phyloP scores from a whole-genome alignment of 768 basidiomycete genomes.

The Leccinum imitatum region DNA sequence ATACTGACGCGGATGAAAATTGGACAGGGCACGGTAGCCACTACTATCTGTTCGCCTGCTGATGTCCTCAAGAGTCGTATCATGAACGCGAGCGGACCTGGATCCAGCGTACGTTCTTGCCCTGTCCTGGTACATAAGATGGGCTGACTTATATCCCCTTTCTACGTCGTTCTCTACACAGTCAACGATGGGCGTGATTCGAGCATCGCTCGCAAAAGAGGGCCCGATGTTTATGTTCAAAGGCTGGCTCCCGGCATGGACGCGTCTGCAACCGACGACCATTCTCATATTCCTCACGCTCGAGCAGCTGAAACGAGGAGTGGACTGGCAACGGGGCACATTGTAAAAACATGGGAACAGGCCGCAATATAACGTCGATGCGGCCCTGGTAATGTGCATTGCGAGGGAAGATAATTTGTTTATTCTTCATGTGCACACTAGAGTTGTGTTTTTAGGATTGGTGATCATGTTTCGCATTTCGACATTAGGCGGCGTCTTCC shows the following conservation, averaged over 20 bases:
- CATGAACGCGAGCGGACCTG: constrained; percentile 86
- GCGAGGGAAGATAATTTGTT: neutral
- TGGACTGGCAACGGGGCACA: constrained; percentile 55
- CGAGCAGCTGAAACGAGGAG: constrained; percentile 74
- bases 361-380: too few relatives aligned
- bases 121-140: neutral
- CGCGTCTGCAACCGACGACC: constrained; percentile 81
- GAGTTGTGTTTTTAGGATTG: neutral
- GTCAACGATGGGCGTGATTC: constrained; percentile 74
- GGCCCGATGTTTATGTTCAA: constrained; percentile 92
- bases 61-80: constrained; percentile 88
- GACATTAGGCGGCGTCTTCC: too few relatives aligned
- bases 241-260: constrained; percentile 89
- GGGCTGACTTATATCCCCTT: constrained; percentile 27
- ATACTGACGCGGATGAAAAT: neutral
- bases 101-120: constrained; percentile 57
- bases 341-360: constrained; percentile 11
- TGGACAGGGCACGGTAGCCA: constrained; percentile 77
- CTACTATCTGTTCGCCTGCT: constrained; percentile 85
- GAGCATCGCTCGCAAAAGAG: constrained; percentile 64
- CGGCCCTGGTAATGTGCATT: too few relatives aligned
- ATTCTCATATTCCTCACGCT: constrained; percentile 85
- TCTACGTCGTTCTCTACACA: constrained; percentile 18
- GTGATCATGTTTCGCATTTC: neutral
- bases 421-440: neutral